phyloP scores from a whole-genome alignment of 805 yeast genomes.

The Metschnikowia corniflorae region DNA sequence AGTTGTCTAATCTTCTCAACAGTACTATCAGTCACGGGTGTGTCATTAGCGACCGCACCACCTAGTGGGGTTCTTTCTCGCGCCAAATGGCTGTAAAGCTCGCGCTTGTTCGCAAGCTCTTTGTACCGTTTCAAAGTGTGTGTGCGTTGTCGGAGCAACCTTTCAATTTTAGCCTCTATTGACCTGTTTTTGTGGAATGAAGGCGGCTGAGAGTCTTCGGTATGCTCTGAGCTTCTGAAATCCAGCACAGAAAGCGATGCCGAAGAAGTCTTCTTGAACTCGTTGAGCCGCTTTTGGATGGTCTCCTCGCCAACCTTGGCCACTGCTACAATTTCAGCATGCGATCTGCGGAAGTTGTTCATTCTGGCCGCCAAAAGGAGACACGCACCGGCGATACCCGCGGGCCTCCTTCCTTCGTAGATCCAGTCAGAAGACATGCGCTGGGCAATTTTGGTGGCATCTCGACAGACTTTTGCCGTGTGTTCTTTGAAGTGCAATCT shows the following conservation, averaged over 20 bases:
- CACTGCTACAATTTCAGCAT: slow-evolving; percentile 89
- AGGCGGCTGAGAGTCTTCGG: slow-evolving; percentile 71
- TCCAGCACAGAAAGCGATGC: slow-evolving; percentile 69
- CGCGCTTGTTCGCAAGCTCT: slow-evolving; percentile 18
- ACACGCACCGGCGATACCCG: slow-evolving; percentile 98
- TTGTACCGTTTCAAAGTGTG: slow-evolving; percentile 22
- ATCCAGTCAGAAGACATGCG: slow-evolving; percentile 96
- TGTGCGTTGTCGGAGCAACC: slow-evolving; percentile 19
- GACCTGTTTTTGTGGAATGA: slow-evolving; percentile 64
- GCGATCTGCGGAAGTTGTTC: slow-evolving; percentile 91
- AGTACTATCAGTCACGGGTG: no score
- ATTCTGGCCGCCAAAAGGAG: slow-evolving; percentile 89
- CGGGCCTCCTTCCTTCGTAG: slow-evolving; percentile 94
- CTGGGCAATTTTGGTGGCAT: slow-evolving; percentile 82
- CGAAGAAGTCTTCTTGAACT: slow-evolving; percentile 74
- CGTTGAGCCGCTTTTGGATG: slow-evolving; percentile 82
- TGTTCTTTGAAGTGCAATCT: slow-evolving; percentile 76
- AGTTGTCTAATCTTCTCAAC: no score
- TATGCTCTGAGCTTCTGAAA: slow-evolving; percentile 53
- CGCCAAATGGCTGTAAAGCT: slow-evolving; percentile 9
- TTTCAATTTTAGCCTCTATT: slow-evolving; percentile 42
- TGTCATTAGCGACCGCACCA: no score
- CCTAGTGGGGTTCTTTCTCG: no score
- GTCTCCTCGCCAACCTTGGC: slow-evolving; percentile 96
- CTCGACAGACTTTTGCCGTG: slow-evolving; percentile 71